Base-by-base conservation (phyloP, 1,284 basidiomycete genomes). In the Mycosarcoma mackinlayi region DNA sequence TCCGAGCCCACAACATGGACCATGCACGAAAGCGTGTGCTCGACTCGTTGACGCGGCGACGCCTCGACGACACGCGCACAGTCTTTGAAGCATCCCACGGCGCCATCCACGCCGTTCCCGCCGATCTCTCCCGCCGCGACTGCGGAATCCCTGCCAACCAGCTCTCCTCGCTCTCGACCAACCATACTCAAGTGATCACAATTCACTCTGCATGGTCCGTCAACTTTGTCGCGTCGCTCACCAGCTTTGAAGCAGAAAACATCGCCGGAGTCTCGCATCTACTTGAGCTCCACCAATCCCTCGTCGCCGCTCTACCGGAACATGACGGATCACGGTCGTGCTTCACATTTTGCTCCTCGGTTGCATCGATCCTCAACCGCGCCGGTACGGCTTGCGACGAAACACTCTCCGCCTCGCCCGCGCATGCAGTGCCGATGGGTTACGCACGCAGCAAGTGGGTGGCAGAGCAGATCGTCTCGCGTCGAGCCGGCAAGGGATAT, bases 381-480 rank as follows among this genome's bases (percentile, higher is more conserved):
- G 75, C 85, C 40, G 84, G 80, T 47, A 13, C 6, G 10, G 13
- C 35, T 3, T 10, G 56, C 7, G 24, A 16, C 1, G 68, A 71
- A 24, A 35, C 6, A 5, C 23, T 52, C 1, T 50, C 62, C 1
- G 25, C 28, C 3, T n/a, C 24, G 0, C 50, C 68, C 13, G 13
- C 14, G 4, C 50, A 57, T 16, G 62, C 68, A 4, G 62, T 58
- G 4, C 38, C 58, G 5, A 65, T 71, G 62, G 68, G 68, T 0
- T 71, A 71, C 21, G 68, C 68, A 11, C 53, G 68, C 11, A 66
- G 62, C 51, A 89, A 89, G 75, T 89, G 88, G 88, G 86, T 89
- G 0, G 86, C 86, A 0, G 88, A 89, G 83, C 87, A 86, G 70
- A 54, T 89, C 0, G 86, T 86, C 63, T 76, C 42, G 72, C 72